phyloP scores from a whole-genome alignment of 805 yeast genomes.

The Suhomyces prunicola region DNA sequence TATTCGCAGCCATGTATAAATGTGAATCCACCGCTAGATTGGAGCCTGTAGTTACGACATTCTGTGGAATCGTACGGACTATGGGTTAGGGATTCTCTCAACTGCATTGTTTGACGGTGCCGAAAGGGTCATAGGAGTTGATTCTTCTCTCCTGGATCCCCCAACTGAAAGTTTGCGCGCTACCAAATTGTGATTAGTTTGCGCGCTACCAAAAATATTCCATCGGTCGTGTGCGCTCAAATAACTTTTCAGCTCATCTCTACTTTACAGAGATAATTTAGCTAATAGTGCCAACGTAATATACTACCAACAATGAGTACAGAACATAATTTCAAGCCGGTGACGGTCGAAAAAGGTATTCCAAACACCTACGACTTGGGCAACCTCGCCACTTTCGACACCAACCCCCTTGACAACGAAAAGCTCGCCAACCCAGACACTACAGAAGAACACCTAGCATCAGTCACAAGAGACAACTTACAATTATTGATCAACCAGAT shows the following conservation, averaged over 20 bases:
- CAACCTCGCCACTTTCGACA: slow-evolving; percentile 83
- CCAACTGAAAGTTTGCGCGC: too few species aligned
- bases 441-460: slow-evolving; percentile 61
- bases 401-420: slow-evolving; percentile 74
- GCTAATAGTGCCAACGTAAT: neutral
- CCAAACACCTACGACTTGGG: slow-evolving; percentile 91
- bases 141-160: too few species aligned
- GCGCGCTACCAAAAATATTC: too few species aligned
- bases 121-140: too few species aligned
- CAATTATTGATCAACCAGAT: slow-evolving; percentile 90
- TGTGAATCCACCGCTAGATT: too few species aligned
- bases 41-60: too few species aligned
- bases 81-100: too few species aligned
- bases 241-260: slow-evolving; percentile 4
- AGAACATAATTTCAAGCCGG: slow-evolving; percentile 51
- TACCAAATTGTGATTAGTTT: too few species aligned
- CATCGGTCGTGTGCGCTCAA: slow-evolving; percentile 4
- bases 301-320: slow-evolving; percentile 13
- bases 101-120: too few species aligned
- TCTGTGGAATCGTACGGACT: too few species aligned
- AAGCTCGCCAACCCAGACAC: slow-evolving; percentile 52
- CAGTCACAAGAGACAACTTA: slow-evolving; percentile 83
- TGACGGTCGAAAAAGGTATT: slow-evolving; percentile 85
- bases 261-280: neutral
- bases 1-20: too few species aligned